phyloP scores from a whole-genome alignment of 768 basidiomycete genomes.

The Lentinula guzmanii region DNA sequence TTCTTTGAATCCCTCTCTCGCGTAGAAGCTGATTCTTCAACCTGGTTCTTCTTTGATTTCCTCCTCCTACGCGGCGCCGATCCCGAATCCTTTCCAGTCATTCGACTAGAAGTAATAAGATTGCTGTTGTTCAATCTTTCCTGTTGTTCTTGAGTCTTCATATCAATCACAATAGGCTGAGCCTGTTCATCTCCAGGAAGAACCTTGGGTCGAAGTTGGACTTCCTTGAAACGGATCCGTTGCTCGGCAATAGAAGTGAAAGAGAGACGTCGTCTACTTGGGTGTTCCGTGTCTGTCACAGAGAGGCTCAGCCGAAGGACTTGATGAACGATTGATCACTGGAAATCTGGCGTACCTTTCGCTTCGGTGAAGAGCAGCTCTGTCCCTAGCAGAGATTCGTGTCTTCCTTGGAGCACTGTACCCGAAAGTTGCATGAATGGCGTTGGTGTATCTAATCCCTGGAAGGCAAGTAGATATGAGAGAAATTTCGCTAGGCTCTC shows the following conservation, averaged over 20 bases:
- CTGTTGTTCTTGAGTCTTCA: not conserved
- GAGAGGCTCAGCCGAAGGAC: not conserved
- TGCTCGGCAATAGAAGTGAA: slow-evolving; percentile 60
- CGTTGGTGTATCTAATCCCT: slow-evolving; percentile 75
- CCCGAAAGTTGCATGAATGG: slow-evolving; percentile 77
- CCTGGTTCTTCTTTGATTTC: not conserved
- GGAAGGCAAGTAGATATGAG: not conserved
- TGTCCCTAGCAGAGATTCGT: slow-evolving; percentile 65
- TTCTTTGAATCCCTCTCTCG: not conserved
- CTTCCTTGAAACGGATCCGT: slow-evolving; percentile 55
- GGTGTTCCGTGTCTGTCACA: slow-evolving; percentile 35
- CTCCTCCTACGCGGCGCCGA: not conserved
- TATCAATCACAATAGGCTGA: not conserved
- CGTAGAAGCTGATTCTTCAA: not conserved
- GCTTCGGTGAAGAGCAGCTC: slow-evolving; percentile 72
- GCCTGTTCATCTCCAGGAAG: not conserved
- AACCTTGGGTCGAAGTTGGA: slow-evolving; percentile 15
- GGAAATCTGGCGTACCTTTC: slow-evolving; percentile 36
- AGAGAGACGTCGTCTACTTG: slow-evolving; percentile 42
- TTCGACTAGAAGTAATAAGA: not conserved
- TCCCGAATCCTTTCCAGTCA: slow-evolving; percentile 3
- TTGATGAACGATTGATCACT: not conserved
- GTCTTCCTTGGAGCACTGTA: slow-evolving; percentile 64
- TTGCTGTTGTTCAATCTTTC: not conserved
- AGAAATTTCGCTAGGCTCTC: not conserved